Evolutionary conservation across 2,329 filamentous ascomycete species (phyloP).

Genomic region (Calonectria pseudoturangicola): DNA sequence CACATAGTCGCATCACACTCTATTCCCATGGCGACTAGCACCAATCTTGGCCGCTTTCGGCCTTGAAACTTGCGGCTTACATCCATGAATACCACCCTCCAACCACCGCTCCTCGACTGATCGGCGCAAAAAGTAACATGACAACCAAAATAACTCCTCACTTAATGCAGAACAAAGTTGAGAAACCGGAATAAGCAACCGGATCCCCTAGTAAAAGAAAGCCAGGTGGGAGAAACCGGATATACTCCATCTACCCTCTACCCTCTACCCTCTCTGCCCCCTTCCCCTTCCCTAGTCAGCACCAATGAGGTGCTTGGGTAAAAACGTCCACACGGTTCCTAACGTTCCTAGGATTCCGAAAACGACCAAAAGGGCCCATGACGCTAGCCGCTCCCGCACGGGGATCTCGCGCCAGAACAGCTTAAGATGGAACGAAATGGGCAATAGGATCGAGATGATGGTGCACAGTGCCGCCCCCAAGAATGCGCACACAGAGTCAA

Average conservation of each 20-base stretch:
- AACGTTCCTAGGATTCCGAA: constrained; percentile 82
- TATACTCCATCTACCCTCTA: neutral
- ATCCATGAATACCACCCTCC: constrained; percentile 1
- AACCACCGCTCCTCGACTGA: neutral
- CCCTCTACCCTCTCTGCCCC: no score
- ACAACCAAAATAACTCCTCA: constrained; percentile 12
- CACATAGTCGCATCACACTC: constrained; percentile 18
- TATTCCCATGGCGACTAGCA: neutral
- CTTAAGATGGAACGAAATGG: constrained; percentile 91
- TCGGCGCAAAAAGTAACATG: constrained; percentile 13
- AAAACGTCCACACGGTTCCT: constrained; percentile 91
- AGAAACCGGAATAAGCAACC: constrained; percentile 10
- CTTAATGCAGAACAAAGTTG: constrained; percentile 25
- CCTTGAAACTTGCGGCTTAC: constrained; percentile 8
- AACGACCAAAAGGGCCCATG: constrained; percentile 81
- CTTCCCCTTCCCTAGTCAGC: constrained; percentile 59
- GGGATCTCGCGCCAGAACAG: constrained; percentile 86
- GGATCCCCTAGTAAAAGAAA: neutral
- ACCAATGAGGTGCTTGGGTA: constrained; percentile 85
- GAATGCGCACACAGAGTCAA: constrained; percentile 93
- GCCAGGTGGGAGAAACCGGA: constrained; percentile 12
- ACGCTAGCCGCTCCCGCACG: constrained; percentile 76
- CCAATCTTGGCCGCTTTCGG: constrained; percentile 10
- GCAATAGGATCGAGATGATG: constrained; percentile 93
- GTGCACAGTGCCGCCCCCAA: constrained; percentile 94